phyloP scores from a whole-genome alignment of 73 alveolate genomes.

The Symbiodinium pilosum region DNA sequence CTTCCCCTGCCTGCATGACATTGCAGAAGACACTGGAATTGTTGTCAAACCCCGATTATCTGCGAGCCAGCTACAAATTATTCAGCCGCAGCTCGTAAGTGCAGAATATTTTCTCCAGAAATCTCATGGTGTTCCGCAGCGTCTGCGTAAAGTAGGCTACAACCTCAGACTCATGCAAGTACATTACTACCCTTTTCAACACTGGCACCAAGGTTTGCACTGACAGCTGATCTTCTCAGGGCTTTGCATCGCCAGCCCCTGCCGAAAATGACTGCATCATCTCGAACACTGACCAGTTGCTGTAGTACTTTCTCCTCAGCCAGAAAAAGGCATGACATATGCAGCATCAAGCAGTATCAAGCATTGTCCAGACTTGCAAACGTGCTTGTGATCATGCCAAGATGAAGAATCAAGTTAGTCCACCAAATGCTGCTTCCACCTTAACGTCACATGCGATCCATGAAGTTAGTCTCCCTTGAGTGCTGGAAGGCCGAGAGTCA shows the following conservation, averaged over 20 bases:
- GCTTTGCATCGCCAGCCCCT: constrained; percentile 25
- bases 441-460: no score
- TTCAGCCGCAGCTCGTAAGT: constrained; percentile 42
- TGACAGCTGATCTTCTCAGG: no score
- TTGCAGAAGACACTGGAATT: neutral
- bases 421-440: no score
- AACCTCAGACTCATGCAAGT: neutral
- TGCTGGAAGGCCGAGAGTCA: neutral
- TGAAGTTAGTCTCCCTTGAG: no score
- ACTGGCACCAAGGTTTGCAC: neutral
- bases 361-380: no score
- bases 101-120: constrained; percentile 33
- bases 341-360: no score
- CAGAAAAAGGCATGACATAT: no score
- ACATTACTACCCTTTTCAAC: neutral
- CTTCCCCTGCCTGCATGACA: neutral
- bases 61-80: neutral
- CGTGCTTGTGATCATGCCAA: no score
- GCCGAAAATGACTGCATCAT: constrained; percentile 37
- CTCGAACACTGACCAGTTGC: constrained; percentile 35
- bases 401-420: no score
- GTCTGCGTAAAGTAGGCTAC: constrained; percentile 19
- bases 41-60: no score
- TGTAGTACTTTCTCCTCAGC: constrained; percentile 22
- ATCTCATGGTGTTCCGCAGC: constrained; percentile 60